A percentile compares a stretch with the other conserved stretches of the same genome.
Conservation (phyloP, 106 monocot genomes). For the Apostasia shenzhenica region DNA sequence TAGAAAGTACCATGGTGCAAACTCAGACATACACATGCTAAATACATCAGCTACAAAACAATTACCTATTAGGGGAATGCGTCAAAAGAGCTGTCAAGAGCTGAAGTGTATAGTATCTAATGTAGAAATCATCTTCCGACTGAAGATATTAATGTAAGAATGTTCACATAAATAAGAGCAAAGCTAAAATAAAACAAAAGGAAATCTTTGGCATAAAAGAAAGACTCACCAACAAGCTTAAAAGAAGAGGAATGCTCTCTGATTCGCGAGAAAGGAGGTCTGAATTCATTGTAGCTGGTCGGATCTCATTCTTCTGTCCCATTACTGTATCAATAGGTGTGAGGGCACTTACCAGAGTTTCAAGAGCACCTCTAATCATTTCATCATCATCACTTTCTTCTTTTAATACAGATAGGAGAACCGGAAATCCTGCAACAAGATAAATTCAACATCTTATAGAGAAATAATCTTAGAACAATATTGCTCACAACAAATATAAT, state of each 20-base stretch:
- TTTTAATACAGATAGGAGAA: constrained; percentile 72
- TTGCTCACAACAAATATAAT: background rate
- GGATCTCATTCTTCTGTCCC: constrained; percentile 66
- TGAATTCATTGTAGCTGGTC: constrained; percentile 82
- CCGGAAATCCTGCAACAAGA: constrained; percentile 63
- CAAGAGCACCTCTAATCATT: constrained; percentile 78
- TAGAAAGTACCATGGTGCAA: background rate
- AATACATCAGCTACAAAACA: background rate
- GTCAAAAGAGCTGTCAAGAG: constrained; percentile 93
- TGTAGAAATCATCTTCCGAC: constrained; percentile 97
- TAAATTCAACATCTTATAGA: background rate
- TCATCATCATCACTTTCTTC: constrained; percentile 95
- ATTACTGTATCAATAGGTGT: constrained; percentile 67
- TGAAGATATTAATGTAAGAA: constrained; percentile 19
- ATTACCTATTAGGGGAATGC: constrained; percentile 81
- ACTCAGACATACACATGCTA: background rate
- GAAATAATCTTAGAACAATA: constrained; percentile 3
- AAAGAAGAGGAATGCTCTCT: constrained; percentile 87
- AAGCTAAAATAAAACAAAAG: background rate
- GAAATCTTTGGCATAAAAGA: background rate
- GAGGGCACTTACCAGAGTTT: constrained; percentile 92
- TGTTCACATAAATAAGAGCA: background rate
- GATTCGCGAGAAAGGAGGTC: constrained; percentile 88
- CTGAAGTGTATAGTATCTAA: constrained; percentile 97
- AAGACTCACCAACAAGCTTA: constrained; percentile 77